These are phyloP conservation scores for Plasmodium coatneyi DNA, from an alignment of 169 alveolate species.

Conservation along the genomic window DNA sequence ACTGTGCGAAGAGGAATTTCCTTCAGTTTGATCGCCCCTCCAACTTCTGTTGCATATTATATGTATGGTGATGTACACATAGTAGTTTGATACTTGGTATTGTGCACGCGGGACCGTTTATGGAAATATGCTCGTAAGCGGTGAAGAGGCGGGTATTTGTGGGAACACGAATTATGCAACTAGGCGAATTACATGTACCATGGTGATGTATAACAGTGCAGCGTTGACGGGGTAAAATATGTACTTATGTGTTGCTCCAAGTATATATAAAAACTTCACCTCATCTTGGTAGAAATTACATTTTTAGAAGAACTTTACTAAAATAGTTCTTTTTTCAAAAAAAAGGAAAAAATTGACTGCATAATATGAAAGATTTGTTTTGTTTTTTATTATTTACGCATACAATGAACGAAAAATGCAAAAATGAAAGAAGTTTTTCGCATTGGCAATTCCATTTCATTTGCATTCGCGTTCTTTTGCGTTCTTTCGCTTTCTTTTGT, in stretches of 20 bases:
- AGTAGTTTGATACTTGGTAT: background rate
- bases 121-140: background rate
- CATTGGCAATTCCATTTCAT: background rate
- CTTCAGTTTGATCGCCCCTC: background rate
- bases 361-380: background rate
- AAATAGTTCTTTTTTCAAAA: background rate
- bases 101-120: background rate
- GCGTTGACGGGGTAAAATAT: background rate
- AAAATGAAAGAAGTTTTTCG: background rate
- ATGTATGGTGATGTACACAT: background rate
- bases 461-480: background rate
- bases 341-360: conserved; percentile 1
- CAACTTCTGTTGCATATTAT: background rate
- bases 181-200: background rate
- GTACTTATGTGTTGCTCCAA: background rate
- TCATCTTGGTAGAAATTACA: background rate
- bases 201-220: conserved; percentile 6
- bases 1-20: background rate
- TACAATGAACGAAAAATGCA: background rate
- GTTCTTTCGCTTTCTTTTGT: background rate
- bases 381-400: background rate
- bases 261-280: background rate
- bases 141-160: background rate
- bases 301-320: background rate
- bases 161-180: background rate